Conservation (phyloP, 2,329 filamentous ascomycete species). For the Claviceps spartinae region DNA sequence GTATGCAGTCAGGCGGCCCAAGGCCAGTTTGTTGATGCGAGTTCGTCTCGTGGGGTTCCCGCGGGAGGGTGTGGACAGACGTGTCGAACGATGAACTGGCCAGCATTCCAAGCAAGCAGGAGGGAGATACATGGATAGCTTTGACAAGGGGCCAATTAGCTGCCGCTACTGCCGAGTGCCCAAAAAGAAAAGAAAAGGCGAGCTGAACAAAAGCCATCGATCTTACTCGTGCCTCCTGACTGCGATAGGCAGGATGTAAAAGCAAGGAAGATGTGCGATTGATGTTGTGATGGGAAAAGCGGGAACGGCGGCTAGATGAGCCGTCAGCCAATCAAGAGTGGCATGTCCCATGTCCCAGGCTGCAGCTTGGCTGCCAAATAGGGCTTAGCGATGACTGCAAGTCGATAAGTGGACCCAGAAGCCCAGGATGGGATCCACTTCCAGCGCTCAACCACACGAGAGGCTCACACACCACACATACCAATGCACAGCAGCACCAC, state of each 20-base stretch:
- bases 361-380: constrained; percentile 18
- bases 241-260: neutral
- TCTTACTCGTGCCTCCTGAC: neutral
- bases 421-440: neutral
- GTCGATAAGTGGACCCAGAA: neutral
- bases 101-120: neutral
- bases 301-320: neutral
- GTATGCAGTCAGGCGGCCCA: too few relatives aligned
- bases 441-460: neutral
- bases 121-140: neutral
- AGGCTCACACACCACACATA: neutral
- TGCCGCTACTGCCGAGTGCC: neutral
- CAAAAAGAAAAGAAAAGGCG: neutral
- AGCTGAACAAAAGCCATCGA: neutral
- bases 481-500: neutral
- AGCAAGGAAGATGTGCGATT: neutral
- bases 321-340: neutral
- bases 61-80: too few relatives aligned
- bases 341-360: neutral
- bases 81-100: too few relatives aligned
- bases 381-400: constrained; percentile 13
- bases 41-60: too few relatives aligned
- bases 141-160: neutral
- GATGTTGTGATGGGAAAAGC: neutral
- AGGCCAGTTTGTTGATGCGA: too few relatives aligned